phyloP scores from a whole-genome alignment of 1,139 yeast species.

The Meyerozyma elateridarum region DNA sequence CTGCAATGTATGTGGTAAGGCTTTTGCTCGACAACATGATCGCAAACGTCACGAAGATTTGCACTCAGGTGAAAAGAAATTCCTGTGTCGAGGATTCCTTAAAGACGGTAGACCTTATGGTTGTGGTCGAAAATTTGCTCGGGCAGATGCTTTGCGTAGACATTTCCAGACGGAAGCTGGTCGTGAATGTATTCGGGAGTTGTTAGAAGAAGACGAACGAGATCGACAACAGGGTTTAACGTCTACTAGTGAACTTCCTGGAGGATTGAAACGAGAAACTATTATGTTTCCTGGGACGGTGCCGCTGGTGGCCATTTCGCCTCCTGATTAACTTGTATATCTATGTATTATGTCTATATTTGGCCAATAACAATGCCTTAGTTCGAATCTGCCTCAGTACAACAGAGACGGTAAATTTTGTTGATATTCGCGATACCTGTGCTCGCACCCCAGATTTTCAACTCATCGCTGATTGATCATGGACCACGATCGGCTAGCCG shows the following conservation, averaged over 20 bases:
- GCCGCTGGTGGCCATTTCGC: slow-evolving; percentile 37
- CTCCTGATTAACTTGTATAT: slow-evolving; percentile 23
- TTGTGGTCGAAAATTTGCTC: slow-evolving; percentile 87
- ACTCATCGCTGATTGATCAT: background rate
- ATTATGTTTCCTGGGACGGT: slow-evolving; percentile 3
- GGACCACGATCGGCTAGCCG: slow-evolving; percentile 24
- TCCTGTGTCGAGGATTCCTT: slow-evolving; percentile 72
- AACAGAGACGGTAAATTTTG: background rate
- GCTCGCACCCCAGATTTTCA: background rate
- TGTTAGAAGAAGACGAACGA: slow-evolving; percentile 62
- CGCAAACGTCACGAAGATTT: slow-evolving; percentile 89
- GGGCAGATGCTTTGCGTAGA: slow-evolving; percentile 92
- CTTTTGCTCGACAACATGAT: slow-evolving; percentile 95
- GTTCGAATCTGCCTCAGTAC: slow-evolving; percentile 2
- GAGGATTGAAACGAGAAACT: slow-evolving; percentile 3
- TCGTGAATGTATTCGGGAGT: slow-evolving; percentile 68
- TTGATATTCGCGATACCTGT: slow-evolving; percentile 3
- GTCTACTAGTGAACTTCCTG: slow-evolving; percentile 2
- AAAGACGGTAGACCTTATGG: slow-evolving; percentile 75
- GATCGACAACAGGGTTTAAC: slow-evolving; percentile 15
- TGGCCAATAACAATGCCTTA: background rate
- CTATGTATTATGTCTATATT: slow-evolving; percentile 1
- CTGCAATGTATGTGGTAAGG: slow-evolving; percentile 84
- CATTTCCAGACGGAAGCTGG: slow-evolving; percentile 96
- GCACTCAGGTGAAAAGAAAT: slow-evolving; percentile 87